phyloP scores from a whole-genome alignment of 176 grass and related monocot species.

The Luzula sylvatica region DNA sequence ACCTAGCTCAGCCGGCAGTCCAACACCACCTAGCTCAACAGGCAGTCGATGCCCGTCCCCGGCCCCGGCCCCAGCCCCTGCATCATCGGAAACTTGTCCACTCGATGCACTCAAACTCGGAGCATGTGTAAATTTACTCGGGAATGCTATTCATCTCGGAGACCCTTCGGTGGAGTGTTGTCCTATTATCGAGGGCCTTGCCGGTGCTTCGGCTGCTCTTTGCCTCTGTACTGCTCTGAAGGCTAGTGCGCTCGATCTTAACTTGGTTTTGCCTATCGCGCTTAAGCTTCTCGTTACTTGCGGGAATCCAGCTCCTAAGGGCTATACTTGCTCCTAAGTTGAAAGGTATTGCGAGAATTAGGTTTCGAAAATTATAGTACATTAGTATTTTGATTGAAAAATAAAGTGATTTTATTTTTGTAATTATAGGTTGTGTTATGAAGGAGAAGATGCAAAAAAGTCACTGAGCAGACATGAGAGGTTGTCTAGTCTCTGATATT shows the following conservation, averaged over 20 bases:
- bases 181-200: constrained; percentile 51
- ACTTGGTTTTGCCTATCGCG: constrained; percentile 51
- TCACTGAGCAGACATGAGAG: constrained; percentile 2
- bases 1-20: too few species aligned
- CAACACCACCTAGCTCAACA: constrained; percentile 2
- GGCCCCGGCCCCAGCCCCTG: constrained; percentile 7
- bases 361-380: too few species aligned
- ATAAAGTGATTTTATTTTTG: too few species aligned
- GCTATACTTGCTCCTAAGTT: constrained; percentile 43
- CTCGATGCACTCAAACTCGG: constrained; percentile 63
- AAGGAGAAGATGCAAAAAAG: not conserved
- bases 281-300: constrained; percentile 72
- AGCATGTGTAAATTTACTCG: constrained; percentile 65
- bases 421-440: not conserved
- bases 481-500: not conserved
- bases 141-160: constrained; percentile 37
- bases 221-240: constrained; percentile 85
- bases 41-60: not conserved
- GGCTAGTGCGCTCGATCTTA: constrained; percentile 42
- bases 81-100: constrained; percentile 32
- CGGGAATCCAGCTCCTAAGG: constrained; percentile 52
- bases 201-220: constrained; percentile 70
- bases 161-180: constrained; percentile 45
- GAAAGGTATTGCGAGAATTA: not conserved
- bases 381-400: too few species aligned